Base-by-base conservation (phyloP, 2,329 filamentous ascomycete genomes). In the Penicillium rolfsii region DNA sequence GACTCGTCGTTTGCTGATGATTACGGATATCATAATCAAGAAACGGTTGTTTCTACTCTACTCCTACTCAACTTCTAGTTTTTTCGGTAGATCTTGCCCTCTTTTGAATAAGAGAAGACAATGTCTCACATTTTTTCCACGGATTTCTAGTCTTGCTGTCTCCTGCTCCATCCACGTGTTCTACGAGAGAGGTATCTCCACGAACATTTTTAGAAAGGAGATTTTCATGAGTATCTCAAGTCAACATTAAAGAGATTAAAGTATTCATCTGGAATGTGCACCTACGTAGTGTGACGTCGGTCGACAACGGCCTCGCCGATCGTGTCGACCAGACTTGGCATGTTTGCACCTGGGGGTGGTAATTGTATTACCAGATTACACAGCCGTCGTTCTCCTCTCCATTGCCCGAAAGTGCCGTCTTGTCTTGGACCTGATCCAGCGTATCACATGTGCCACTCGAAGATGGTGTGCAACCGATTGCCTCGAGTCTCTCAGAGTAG, bases 261-360 rank as follows among this genome's bases (percentile, higher is more conserved):
- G 1, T 12, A 46, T 58, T 9, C 19, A 19, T 19, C 24, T 28
- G 35, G 55, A 57, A 50, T 57, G 52, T 43, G 53, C 16, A 30
- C 16, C 46, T 55, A 43, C 52, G 43, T 50, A 48, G 24, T 52
- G 35, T 53, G 50, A 59, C 24, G 43, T 53, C 41, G 49, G 43
- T 49, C 2, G 33, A 19, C 38, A 57, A 58, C 50, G 41, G 52
- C 52, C 50, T 55, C 30, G 55, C 46, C 36, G 60, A 64, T 64
- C 49, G 19, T 38, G 52, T 59, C 55, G 35, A 59, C 61, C 59
- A 66, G 63, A 50, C 65, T 71, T 68, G 66, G 66, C 66, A 49
- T 66, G 64, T 64, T 66, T 70, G 63, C 57, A 61, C 52, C 57
- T 65, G 65, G 60, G 63, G 64, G 43, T 59, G 43, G 57, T 59